A percentile compares a stretch with the other conserved stretches of the same genome.
Evolutionary conservation across 2,329 filamentous ascomycete genomes (phyloP).

Genomic region (Penicillium thymicola): DNA sequence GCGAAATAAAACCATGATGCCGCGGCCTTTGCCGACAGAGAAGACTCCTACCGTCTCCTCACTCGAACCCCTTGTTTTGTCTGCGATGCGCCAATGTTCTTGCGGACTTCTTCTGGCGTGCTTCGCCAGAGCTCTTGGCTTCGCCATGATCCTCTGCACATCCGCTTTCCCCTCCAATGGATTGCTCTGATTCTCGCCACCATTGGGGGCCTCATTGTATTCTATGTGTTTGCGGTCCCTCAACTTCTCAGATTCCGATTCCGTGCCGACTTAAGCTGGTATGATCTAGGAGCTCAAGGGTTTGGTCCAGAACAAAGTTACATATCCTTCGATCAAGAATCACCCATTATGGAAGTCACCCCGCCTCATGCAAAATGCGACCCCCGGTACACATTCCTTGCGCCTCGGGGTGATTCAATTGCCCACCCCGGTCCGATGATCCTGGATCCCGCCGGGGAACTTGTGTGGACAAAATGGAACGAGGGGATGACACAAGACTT

Average conservation of each 20-base stretch:
- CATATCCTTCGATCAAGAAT: conserved; percentile 29
- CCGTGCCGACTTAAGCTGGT: conserved; percentile 20
- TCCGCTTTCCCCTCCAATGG: neutral
- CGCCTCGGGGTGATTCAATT: conserved; percentile 32
- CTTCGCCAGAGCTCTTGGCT: conserved; percentile 14
- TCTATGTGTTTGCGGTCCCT: conserved; percentile 16
- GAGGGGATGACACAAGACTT: conserved; percentile 46
- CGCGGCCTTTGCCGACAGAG: too few species aligned
- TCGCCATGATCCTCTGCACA: neutral
- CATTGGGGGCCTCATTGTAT: conserved; percentile 7
- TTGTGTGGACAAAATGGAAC: conserved; percentile 32
- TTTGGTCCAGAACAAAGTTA: conserved; percentile 30
- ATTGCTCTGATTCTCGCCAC: conserved; percentile 1
- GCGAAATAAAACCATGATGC: neutral
- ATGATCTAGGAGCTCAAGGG: conserved; percentile 32
- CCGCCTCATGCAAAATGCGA: conserved; percentile 28
- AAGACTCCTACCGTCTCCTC: neutral
- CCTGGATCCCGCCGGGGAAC: conserved; percentile 27
- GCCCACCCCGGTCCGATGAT: conserved; percentile 42
- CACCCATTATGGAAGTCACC: conserved; percentile 26
- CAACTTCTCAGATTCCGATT: conserved; percentile 19
- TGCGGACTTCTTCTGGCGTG: conserved; percentile 13
- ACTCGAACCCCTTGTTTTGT: neutral
- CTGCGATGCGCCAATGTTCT: conserved; percentile 21
- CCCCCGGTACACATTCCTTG: conserved; percentile 29